A percentile compares a stretch with the other conserved stretches of the same genome.
Conservation (phyloP, 441 rosid genomes). For the Gossypium laxum region DNA sequence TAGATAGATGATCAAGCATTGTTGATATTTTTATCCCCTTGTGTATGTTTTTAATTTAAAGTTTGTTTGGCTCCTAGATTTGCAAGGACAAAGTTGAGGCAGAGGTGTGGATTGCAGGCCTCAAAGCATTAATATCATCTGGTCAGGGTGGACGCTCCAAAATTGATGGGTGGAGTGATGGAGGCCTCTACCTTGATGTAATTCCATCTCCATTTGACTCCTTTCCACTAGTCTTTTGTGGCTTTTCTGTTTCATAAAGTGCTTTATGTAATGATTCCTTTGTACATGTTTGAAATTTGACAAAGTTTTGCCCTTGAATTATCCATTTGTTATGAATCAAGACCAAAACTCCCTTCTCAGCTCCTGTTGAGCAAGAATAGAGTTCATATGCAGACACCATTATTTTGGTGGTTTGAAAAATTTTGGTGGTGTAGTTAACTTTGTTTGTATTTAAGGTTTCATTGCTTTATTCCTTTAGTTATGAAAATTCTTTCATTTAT, state of each 20-base stretch:
- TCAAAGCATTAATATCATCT: conserved; percentile 55
- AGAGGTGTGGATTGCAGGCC: conserved; percentile 84
- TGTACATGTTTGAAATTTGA: background rate
- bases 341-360: background rate
- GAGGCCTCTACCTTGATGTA: conserved; percentile 78
- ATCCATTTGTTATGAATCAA: background rate
- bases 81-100: conserved; percentile 94
- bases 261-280: background rate
- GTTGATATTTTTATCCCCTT: conserved; percentile 1
- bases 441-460: background rate
- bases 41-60: conserved; percentile 18
- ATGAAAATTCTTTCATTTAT: background rate
- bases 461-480: background rate
- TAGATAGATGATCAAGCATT: background rate
- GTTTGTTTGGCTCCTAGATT: conserved; percentile 37
- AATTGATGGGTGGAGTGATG: conserved; percentile 89
- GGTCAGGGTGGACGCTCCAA: conserved; percentile 83
- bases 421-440: background rate
- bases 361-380: background rate
- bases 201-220: conserved; percentile 14
- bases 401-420: background rate
- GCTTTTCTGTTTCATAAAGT: background rate
- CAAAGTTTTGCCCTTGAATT: background rate
- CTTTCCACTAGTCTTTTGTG: background rate
- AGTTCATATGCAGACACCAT: background rate